A percentile compares a stretch with the other conserved stretches of the same genome.
These are phyloP conservation scores for Asparagopsis taxiformis DNA, from an alignment of 31 red algal species.

Conservation along the genomic window DNA sequence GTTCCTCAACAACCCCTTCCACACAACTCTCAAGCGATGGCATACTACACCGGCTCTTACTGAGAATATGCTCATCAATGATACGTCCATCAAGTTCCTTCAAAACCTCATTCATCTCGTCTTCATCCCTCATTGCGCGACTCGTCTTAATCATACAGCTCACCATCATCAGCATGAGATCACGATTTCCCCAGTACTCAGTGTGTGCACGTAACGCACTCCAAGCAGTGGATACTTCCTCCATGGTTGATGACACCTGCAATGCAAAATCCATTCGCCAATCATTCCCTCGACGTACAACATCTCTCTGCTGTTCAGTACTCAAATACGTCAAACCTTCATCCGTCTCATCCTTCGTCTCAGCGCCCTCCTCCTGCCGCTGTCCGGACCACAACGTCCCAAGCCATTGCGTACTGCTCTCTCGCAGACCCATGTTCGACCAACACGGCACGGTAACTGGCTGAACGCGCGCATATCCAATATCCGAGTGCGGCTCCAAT, in stretches of 20 bases:
- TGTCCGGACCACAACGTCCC: conserved; percentile 50
- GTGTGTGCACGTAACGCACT: conserved; percentile 81
- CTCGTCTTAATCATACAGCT: conserved; percentile 55
- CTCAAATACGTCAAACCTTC: not conserved
- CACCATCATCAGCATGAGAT: conserved; percentile 75
- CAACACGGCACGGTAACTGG: conserved; percentile 87
- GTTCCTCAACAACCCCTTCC: not conserved
- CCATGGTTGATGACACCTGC: conserved; percentile 80
- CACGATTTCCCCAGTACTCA: conserved; percentile 85
- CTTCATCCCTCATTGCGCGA: conserved; percentile 23
- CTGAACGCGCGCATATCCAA: conserved; percentile 19
- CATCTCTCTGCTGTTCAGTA: not conserved
- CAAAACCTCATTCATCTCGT: not conserved
- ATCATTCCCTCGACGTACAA: not conserved
- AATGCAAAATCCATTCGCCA: conserved; percentile 57
- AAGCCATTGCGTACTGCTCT: conserved; percentile 67
- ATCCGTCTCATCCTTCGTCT: not conserved
- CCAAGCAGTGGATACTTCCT: conserved; percentile 83
- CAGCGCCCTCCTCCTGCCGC: conserved; percentile 2
- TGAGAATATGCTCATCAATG: conserved; percentile 35
- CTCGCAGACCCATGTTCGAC: conserved; percentile 82
- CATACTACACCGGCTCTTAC: conserved; percentile 4
- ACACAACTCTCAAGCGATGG: not conserved
- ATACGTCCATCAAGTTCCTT: conserved; percentile 20
- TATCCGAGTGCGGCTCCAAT: conserved; percentile 70